Conservation (phyloP, 495 filamentous ascomycete species). For the Neurospora sublineolata region DNA sequence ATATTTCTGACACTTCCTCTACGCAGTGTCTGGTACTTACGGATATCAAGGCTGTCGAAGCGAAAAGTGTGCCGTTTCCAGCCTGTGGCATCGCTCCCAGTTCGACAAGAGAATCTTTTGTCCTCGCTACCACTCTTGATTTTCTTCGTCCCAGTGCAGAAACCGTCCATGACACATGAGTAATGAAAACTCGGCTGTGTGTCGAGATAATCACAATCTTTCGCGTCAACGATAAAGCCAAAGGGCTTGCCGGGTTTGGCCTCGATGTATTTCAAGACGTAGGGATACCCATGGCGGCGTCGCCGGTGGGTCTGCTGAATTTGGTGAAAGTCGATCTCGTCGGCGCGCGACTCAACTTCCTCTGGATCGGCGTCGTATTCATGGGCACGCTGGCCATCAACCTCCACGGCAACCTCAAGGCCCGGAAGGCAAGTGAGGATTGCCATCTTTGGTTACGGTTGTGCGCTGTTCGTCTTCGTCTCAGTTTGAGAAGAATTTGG, state of each 20-base stretch:
- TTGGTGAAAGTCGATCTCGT: not conserved
- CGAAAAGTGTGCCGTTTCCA: not conserved
- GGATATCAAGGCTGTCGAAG: not conserved
- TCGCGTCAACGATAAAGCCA: not conserved
- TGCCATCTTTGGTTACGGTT: conserved; percentile 17
- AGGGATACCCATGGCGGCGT: not conserved
- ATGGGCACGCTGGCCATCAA: conserved; percentile 8
- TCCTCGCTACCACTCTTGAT: not conserved
- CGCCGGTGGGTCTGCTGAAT: not conserved
- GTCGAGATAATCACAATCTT: not conserved
- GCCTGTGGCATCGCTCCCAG: not conserved
- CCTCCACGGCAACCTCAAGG: conserved; percentile 18
- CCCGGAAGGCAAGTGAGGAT: conserved; percentile 20
- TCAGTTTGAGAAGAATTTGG: not conserved
- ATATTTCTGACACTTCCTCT: too few relatives aligned
- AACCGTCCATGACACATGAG: not conserved
- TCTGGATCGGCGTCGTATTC: conserved; percentile 22
- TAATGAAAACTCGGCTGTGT: not conserved
- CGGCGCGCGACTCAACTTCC: not conserved
- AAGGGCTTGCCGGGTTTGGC: conserved; percentile 6
- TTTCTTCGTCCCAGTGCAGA: not conserved
- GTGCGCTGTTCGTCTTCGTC: not conserved
- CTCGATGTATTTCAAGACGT: conserved; percentile 12
- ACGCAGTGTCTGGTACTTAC: too few relatives aligned
- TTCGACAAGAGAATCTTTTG: rapidly evolving